Evolutionary conservation across 495 filamentous ascomycete genomes (phyloP), one percentile per base, ranked within the genome.

Genomic region (Hypomontagnella monticulosa): DNA sequence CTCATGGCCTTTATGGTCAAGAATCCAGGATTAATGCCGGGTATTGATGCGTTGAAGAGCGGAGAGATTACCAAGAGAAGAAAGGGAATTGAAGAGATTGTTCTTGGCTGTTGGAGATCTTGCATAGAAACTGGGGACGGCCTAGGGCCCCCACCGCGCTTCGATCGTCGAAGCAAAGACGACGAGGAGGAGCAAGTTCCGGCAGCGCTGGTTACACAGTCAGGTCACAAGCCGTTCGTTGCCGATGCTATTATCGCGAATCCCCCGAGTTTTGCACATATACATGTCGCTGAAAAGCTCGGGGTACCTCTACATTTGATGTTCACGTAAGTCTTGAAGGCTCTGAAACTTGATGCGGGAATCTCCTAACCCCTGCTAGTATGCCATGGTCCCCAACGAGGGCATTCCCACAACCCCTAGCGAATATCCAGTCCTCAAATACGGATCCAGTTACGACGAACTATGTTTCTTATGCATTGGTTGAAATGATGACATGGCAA

Each of bases 1-100:
- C 82, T 95, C 19, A 95, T 95, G 91, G 85, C 88, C 2, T 93
- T 91, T 67, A 93, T 93, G 91, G 90, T 93, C 16, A 91, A 92
- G 71, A 92, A 95, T 73, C 89, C 90, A 10, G 89, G 91, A 1
- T 78, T 95, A 55, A 88, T 93, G 76, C 91, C 91, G 0, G 85
- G 85, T 10, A 79, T 93, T 43, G 81, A 88, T 47, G 82, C 87
- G 3, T 75, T 94, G 15, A 83, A 84, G 41, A 85, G 79, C 38
- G 91, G 91, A 9, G 90, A 91, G 53, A 84, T 94, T 34, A 81
- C 80, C 1, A 81, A 84, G 62, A 80, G 88, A n/a, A 81, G 89
- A 18, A 81, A 81, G 27, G 85, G 84, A 6, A 91, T 93, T 81
- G 86, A 83, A 44, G 78, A 87, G 50, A 90, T 92, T 52, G 80